These are phyloP conservation scores for Colletotrichum sp. DNA, from an alignment of 2,329 filamentous ascomycete genomes.

Conservation along the genomic window DNA sequence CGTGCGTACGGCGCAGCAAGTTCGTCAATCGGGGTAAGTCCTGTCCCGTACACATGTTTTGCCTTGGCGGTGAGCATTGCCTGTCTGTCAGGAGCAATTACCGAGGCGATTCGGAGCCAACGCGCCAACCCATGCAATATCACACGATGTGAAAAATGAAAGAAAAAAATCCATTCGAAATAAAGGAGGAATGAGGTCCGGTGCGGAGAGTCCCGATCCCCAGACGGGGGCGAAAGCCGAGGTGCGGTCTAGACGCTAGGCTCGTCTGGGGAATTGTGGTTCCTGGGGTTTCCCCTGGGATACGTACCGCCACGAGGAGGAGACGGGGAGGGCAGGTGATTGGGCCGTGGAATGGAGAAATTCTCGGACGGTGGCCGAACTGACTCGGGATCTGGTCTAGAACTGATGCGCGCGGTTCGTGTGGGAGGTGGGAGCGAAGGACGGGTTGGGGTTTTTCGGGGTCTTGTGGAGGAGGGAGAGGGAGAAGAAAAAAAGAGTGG, in stretches of 20 bases:
- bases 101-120: neutral
- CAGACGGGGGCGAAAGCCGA: slow-evolving; percentile 19
- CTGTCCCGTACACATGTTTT: rapidly evolving
- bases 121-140: neutral
- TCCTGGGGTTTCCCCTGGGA: neutral
- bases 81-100: neutral
- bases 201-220: slow-evolving; percentile 8
- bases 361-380: slow-evolving; percentile 14
- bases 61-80: neutral
- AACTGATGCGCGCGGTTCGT: neutral
- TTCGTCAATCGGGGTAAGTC: neutral
- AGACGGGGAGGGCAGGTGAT: neutral
- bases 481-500: neutral
- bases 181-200: neutral
- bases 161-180: neutral
- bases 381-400: slow-evolving; percentile 15
- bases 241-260: slow-evolving; percentile 5
- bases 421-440: neutral
- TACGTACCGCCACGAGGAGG: neutral
- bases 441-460: neutral
- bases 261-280: slow-evolving; percentile 15
- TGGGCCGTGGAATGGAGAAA: slow-evolving; percentile 5
- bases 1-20: neutral
- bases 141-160: neutral
- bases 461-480: neutral